Percentiles rank a stretch among this genome's conserved stretches.
Evolutionary conservation across 495 filamentous ascomycete species (phyloP).

Genomic region (Neurospora sp.): DNA sequence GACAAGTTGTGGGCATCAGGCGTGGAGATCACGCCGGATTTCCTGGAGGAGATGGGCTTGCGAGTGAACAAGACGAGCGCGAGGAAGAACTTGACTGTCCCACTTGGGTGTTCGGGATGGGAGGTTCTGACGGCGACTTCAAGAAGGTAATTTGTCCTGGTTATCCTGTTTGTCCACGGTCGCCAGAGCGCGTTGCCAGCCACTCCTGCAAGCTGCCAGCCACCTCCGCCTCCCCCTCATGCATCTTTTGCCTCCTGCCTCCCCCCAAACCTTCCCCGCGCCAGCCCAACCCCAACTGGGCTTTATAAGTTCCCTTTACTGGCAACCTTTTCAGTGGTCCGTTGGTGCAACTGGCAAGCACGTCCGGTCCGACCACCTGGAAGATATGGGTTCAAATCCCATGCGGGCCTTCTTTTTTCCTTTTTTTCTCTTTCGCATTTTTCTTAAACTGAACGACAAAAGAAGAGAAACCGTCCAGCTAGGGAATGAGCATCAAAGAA

Average conservation of each 20-base stretch:
- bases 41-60: slow-evolving; percentile 36
- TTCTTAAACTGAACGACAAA: not conserved
- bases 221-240: not conserved
- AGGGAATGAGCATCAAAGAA: not conserved
- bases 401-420: not conserved
- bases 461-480: not conserved
- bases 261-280: not conserved
- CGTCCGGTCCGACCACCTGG: not conserved
- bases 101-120: not conserved
- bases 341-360: not conserved
- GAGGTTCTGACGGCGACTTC: not conserved
- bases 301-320: not conserved
- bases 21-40: not conserved
- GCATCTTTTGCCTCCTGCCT: too few species aligned
- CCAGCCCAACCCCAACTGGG: not conserved
- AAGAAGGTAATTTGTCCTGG: not conserved
- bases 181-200: not conserved
- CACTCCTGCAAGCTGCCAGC: not conserved
- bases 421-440: not conserved
- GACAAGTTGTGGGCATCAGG: not conserved
- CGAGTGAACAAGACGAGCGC: slow-evolving; percentile 56
- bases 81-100: slow-evolving; percentile 53
- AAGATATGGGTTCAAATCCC: not conserved
- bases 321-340: not conserved
- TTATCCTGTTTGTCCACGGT: not conserved